Conservation (phyloP, 2,329 filamentous ascomycete species). For the Alternaria gaisen region DNA sequence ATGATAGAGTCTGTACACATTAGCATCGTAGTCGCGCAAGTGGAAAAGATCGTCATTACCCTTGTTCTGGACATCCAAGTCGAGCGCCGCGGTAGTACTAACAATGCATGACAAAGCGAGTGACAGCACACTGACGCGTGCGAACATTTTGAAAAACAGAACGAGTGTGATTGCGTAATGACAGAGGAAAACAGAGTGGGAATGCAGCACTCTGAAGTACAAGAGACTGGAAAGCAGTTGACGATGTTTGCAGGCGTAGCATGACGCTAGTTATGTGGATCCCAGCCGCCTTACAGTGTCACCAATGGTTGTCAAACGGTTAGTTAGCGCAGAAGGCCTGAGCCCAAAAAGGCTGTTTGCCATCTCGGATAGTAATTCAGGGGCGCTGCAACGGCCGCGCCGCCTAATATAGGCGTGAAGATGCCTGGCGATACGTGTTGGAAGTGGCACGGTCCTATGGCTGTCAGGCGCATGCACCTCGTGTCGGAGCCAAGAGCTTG, state of each 20-base stretch:
- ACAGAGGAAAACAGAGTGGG: not conserved
- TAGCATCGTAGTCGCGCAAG: not conserved
- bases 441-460: not conserved
- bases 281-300: not conserved
- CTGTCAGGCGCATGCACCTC: not conserved
- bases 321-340: not conserved
- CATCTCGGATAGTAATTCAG: slow-evolving; percentile 1
- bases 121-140: slow-evolving; percentile 19
- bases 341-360: not conserved
- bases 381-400: not conserved
- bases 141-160: slow-evolving; percentile 27
- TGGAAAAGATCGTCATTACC: slow-evolving; percentile 13
- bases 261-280: not conserved
- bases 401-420: not conserved
- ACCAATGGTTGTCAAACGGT: not conserved
- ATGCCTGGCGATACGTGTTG: not conserved
- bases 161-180: not conserved
- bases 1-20: slow-evolving; percentile 36
- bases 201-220: not conserved
- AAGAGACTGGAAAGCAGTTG: not conserved
- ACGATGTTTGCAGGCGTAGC: not conserved
- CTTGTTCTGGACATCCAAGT: slow-evolving; percentile 32
- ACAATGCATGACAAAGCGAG: slow-evolving; percentile 29
- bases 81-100: slow-evolving; percentile 18
- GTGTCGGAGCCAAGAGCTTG: not conserved